Evolutionary conservation across 1,284 basidiomycete genomes (phyloP).

Genomic region (Naganishia albida): DNA sequence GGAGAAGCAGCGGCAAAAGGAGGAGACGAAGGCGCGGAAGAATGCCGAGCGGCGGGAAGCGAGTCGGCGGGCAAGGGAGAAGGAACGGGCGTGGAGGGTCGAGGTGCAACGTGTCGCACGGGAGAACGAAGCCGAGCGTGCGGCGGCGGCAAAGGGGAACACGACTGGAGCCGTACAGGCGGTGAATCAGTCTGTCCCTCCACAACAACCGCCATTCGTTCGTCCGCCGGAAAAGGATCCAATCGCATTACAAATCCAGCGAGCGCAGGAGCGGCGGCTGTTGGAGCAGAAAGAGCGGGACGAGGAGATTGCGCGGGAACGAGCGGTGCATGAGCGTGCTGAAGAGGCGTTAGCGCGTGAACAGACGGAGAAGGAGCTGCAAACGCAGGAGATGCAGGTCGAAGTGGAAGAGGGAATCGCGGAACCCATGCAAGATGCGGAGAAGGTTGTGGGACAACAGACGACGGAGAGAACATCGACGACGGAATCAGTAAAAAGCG

Average conservation of each 20-base stretch:
- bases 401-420: background rate
- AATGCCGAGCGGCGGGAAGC: background rate
- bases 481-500: background rate
- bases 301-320: background rate
- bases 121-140: background rate
- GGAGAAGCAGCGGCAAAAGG: background rate
- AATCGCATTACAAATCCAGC: background rate
- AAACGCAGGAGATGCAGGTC: background rate
- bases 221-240: background rate
- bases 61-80: background rate
- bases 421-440: background rate
- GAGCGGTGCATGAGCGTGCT: background rate
- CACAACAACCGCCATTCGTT: background rate
- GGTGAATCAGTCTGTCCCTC: background rate
- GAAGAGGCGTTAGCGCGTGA: background rate
- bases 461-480: background rate
- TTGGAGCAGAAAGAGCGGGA: background rate
- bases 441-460: background rate
- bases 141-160: background rate
- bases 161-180: background rate
- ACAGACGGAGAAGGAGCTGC: background rate
- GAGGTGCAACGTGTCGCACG: background rate
- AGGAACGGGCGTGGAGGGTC: background rate
- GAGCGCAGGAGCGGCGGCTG: background rate
- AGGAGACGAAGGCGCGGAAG: background rate